These are phyloP conservation scores for Diplodia intermedia DNA, from an alignment of 2,329 filamentous ascomycete species.

Conservation along the genomic window DNA sequence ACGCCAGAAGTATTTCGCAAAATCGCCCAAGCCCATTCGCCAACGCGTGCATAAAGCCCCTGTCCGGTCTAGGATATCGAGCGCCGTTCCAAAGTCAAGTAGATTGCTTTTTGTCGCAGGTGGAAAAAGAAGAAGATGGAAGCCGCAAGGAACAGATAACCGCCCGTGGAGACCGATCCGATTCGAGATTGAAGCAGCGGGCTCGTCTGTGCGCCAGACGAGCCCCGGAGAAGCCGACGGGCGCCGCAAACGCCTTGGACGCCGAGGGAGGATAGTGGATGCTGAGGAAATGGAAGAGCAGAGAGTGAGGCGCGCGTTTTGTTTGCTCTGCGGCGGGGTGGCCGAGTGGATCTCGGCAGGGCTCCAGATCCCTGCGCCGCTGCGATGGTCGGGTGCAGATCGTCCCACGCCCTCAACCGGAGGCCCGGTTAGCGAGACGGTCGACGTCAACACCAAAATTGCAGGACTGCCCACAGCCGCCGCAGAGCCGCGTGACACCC, in stretches of 20 bases:
- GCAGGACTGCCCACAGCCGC: constrained; percentile 13
- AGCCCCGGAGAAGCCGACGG: constrained; percentile 31
- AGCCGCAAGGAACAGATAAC: constrained; percentile 35
- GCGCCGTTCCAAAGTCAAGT: constrained; percentile 32
- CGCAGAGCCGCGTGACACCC: constrained; percentile 16
- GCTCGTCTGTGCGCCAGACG: constrained; percentile 27
- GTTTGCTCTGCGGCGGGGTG: constrained; percentile 8
- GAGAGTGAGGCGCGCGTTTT: constrained; percentile 8
- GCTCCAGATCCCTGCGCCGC: constrained; percentile 25
- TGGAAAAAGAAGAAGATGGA: constrained; percentile 31
- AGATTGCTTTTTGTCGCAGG: constrained; percentile 32
- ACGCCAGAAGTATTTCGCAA: constrained; percentile 31
- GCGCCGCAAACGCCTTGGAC: constrained; percentile 20
- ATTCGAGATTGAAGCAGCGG: constrained; percentile 34
- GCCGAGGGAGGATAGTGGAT: constrained; percentile 13
- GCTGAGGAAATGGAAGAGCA: constrained; percentile 18
- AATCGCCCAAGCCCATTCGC: constrained; percentile 32
- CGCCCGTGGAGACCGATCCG: constrained; percentile 35
- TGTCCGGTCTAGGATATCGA: constrained; percentile 32
- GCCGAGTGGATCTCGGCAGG: constrained; percentile 27
- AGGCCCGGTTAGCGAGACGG: constrained; percentile 27
- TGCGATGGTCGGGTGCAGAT: constrained; percentile 29
- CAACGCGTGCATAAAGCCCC: constrained; percentile 28
- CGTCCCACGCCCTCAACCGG: constrained; percentile 22
- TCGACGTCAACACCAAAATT: constrained; percentile 32